These are phyloP conservation scores for Leccinum truebloodii DNA, from an alignment of 768 basidiomycete species.

Conservation along the genomic window DNA sequence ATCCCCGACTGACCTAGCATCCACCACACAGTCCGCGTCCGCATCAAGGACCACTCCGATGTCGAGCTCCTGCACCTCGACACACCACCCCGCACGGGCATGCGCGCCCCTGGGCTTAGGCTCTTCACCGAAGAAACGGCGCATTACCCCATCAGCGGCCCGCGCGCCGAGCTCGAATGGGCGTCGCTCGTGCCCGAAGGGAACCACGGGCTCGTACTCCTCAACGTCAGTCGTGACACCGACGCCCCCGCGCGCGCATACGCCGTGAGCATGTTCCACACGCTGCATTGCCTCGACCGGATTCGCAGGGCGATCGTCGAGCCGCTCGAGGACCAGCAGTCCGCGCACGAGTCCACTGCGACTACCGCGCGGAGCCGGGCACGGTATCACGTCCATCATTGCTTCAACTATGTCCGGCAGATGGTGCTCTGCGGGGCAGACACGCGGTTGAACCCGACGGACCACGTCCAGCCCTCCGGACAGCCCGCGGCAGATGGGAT, in stretches of 20 bases:
- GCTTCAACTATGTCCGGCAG: constrained; percentile 43
- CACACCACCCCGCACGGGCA: not conserved
- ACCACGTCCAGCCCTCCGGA: constrained; percentile 16
- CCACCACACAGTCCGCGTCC: constrained; percentile 18
- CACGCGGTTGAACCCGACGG: constrained; percentile 30
- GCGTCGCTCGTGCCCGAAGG: constrained; percentile 23
- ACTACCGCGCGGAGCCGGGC: not conserved
- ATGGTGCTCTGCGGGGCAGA: constrained; percentile 39
- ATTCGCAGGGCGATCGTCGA: constrained; percentile 29
- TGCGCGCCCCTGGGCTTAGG: not conserved
- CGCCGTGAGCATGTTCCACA: constrained; percentile 41
- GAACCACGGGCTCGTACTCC: constrained; percentile 20
- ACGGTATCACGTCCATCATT: constrained; percentile 31
- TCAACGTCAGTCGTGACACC: constrained; percentile 9
- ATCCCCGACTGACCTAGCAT: not conserved
- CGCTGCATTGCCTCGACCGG: constrained; percentile 41
- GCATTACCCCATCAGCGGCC: constrained; percentile 26
- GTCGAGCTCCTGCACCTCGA: constrained; percentile 21
- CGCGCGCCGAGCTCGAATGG: constrained; percentile 29
- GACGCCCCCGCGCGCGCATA: constrained; percentile 32
- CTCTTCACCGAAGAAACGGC: constrained; percentile 27
- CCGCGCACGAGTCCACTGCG: not conserved
- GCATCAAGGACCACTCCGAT: constrained; percentile 7
- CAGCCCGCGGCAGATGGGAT: constrained; percentile 21
- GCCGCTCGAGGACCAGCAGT: not conserved